Percentiles rank a stretch among this genome's conserved stretches.
These are phyloP conservation scores for Aurantiochytrium sp. DNA, from an alignment of 108 stramenopile genomes.

Conservation along the genomic window DNA sequence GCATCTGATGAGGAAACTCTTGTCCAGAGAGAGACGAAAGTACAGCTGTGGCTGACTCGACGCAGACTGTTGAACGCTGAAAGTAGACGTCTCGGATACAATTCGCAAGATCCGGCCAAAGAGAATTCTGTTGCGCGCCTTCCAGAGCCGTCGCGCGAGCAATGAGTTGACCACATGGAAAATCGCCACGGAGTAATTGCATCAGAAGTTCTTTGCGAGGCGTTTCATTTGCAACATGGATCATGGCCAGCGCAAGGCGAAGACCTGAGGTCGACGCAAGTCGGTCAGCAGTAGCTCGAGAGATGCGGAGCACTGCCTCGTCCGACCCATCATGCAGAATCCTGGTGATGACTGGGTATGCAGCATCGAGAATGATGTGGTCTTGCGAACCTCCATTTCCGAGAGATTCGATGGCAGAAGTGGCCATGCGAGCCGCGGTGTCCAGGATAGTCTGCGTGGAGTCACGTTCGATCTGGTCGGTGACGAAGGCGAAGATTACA, in stretches of 20 bases:
- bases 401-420: background rate
- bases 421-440: background rate
- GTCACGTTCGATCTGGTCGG: background rate
- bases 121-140: background rate
- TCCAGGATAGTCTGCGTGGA: background rate
- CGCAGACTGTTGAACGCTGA: background rate
- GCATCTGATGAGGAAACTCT: background rate
- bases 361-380: background rate
- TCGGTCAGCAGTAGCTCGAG: background rate
- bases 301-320: background rate
- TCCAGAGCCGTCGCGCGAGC: background rate
- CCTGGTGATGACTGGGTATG: background rate
- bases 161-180: background rate
- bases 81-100: background rate
- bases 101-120: background rate
- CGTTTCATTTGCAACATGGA: background rate
- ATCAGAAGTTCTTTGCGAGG: background rate
- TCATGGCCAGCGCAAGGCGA: background rate
- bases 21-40: background rate
- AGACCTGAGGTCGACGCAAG: background rate
- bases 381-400: background rate
- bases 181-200: background rate
- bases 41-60: background rate
- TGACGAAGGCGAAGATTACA: background rate
- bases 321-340: background rate